A percentile compares a stretch with the other conserved stretches of the same genome.
Conservation (phyloP, 2,329 filamentous ascomycete species). For the Trichoderma oligosporum region DNA sequence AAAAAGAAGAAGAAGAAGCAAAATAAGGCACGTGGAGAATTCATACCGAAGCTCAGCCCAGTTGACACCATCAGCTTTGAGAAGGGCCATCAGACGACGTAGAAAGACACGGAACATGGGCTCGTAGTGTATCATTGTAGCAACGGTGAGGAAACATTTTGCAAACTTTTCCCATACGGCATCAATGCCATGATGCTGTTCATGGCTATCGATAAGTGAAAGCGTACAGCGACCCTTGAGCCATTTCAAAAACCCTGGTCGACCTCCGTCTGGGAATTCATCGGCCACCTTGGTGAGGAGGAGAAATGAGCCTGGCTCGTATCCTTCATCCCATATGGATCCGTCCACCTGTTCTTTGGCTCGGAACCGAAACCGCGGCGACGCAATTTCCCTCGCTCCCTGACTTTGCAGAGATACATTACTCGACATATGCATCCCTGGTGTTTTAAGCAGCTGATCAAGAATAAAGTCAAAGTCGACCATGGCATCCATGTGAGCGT, state of each 20-base stretch:
- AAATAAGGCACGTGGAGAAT: neutral
- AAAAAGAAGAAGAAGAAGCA: too few species aligned
- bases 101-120: slow-evolving; percentile 80
- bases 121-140: slow-evolving; percentile 80
- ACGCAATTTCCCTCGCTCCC: slow-evolving; percentile 50
- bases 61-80: slow-evolving; percentile 76
- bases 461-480: slow-evolving; percentile 81
- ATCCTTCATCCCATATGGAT: slow-evolving; percentile 64
- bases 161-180: slow-evolving; percentile 81
- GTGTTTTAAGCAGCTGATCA: slow-evolving; percentile 63
- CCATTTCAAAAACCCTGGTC: slow-evolving; percentile 71
- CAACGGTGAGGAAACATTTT: slow-evolving; percentile 68
- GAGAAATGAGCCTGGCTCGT: slow-evolving; percentile 57
- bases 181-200: slow-evolving; percentile 78
- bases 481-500: slow-evolving; percentile 89
- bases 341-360: slow-evolving; percentile 42
- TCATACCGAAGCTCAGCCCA: slow-evolving; percentile 72
- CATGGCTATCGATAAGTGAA: slow-evolving; percentile 65
- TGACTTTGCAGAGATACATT: slow-evolving; percentile 53
- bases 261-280: slow-evolving; percentile 69
- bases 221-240: slow-evolving; percentile 70
- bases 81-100: slow-evolving; percentile 62
- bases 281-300: slow-evolving; percentile 62
- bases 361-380: slow-evolving; percentile 60
- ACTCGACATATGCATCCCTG: slow-evolving; percentile 70